These are phyloP conservation scores for Cicer cuneatum DNA, from an alignment of 306 rosid genomes.

Conservation along the genomic window DNA sequence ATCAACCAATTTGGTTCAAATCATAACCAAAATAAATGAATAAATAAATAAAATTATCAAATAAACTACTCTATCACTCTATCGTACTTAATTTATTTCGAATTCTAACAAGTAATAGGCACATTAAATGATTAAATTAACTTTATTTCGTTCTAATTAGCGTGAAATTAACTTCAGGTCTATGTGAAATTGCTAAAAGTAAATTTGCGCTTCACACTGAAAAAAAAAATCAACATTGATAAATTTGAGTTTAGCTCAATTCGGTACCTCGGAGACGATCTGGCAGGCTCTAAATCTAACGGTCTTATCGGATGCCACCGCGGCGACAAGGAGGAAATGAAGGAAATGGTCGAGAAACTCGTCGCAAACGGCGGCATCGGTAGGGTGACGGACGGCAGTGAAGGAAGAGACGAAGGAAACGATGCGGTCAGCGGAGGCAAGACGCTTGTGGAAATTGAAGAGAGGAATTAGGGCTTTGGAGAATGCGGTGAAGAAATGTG, in stretches of 20 bases:
- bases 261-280: constrained; percentile 80
- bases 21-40: constrained; percentile 2
- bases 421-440: constrained; percentile 70
- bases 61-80: background rate
- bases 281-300: constrained; percentile 88
- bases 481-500: constrained; percentile 71
- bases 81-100: background rate
- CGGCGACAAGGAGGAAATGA: constrained; percentile 67
- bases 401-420: constrained; percentile 76
- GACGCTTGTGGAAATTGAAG: constrained; percentile 70
- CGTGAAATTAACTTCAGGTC: background rate
- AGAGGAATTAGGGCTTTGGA: constrained; percentile 68
- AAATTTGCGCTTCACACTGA: background rate
- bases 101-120: constrained; percentile 5
- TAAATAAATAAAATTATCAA: background rate
- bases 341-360: constrained; percentile 73
- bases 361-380: constrained; percentile 46
- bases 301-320: constrained; percentile 60
- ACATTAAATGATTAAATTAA: constrained; percentile 8
- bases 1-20: constrained; percentile 30
- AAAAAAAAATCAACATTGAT: background rate
- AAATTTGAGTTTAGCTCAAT: constrained; percentile 12
- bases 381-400: constrained; percentile 49
- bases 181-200: background rate
- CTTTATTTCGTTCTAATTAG: background rate